These are phyloP conservation scores for Euryodendron excelsum DNA, from an alignment of 148 eudicot genomes.

Conservation along the genomic window DNA sequence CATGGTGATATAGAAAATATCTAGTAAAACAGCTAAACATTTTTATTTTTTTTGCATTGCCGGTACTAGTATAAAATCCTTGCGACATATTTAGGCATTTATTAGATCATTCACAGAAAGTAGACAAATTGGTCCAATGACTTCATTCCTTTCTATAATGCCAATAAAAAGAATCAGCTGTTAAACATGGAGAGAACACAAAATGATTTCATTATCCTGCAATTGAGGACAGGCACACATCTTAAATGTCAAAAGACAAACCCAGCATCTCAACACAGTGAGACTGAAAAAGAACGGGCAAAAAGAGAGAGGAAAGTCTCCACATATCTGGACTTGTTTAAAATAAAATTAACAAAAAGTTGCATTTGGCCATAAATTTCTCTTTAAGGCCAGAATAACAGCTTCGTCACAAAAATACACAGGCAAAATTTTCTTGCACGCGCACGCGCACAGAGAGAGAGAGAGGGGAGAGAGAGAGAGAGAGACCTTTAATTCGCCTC, in stretches of 20 bases:
- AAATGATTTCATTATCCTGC: background rate
- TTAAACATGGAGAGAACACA: background rate
- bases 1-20: background rate
- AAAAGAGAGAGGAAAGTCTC: background rate
- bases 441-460: background rate
- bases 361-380: background rate
- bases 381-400: background rate
- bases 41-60: background rate
- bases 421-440: background rate
- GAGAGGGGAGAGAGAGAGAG: background rate
- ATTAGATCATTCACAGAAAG: background rate
- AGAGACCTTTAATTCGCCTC: constrained; percentile 83
- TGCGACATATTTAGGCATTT: background rate
- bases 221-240: background rate
- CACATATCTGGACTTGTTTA: background rate
- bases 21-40: background rate
- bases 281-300: background rate
- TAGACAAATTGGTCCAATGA: background rate
- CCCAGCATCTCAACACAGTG: background rate
- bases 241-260: background rate
- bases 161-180: background rate
- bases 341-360: background rate
- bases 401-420: background rate
- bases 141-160: background rate
- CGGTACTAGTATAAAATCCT: background rate